Evolutionary conservation across 805 yeast species (phyloP).

Genomic region (Lipomyces starkeyi): DNA sequence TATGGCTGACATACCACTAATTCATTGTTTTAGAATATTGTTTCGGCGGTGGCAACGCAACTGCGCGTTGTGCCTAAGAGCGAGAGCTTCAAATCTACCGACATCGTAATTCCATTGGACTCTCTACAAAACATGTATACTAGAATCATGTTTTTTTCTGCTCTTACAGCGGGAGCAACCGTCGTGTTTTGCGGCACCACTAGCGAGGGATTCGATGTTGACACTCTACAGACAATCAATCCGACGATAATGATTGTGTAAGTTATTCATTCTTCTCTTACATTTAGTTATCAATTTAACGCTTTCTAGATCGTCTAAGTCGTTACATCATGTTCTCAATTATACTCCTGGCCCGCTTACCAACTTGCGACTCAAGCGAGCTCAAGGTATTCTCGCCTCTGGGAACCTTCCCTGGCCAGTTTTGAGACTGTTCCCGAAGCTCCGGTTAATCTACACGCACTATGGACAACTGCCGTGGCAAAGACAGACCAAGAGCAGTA

Average conservation of each 20-base stretch:
- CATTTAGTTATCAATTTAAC: background rate
- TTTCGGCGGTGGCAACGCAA: slow-evolving; percentile 49
- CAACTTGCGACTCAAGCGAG: slow-evolving; percentile 19
- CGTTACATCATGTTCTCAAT: background rate
- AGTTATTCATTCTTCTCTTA: background rate
- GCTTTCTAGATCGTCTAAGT: background rate
- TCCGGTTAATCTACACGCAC: slow-evolving; percentile 29
- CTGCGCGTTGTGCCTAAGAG: slow-evolving; percentile 45
- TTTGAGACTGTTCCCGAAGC: slow-evolving; percentile 9
- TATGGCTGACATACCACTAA: background rate
- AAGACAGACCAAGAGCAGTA: background rate
- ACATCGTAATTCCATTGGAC: slow-evolving; percentile 45
- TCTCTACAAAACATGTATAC: slow-evolving; percentile 41
- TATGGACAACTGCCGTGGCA: slow-evolving; percentile 23
- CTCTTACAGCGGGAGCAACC: slow-evolving; percentile 42
- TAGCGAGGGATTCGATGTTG: slow-evolving; percentile 25
- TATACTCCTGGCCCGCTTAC: background rate
- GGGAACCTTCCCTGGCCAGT: slow-evolving; percentile 24
- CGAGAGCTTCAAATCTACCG: slow-evolving; percentile 43
- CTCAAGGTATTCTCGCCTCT: slow-evolving; percentile 25
- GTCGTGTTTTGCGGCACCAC: slow-evolving; percentile 33
- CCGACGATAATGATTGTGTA: slow-evolving; percentile 28
- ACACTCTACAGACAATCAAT: slow-evolving; percentile 6
- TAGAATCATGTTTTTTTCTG: slow-evolving; percentile 44
- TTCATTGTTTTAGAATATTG: slow-evolving; percentile 37